Evolutionary conservation across 2,329 filamentous ascomycete species (phyloP), one percentile per base, ranked within the genome.

Genomic region (Aspergillus ochraceus): DNA sequence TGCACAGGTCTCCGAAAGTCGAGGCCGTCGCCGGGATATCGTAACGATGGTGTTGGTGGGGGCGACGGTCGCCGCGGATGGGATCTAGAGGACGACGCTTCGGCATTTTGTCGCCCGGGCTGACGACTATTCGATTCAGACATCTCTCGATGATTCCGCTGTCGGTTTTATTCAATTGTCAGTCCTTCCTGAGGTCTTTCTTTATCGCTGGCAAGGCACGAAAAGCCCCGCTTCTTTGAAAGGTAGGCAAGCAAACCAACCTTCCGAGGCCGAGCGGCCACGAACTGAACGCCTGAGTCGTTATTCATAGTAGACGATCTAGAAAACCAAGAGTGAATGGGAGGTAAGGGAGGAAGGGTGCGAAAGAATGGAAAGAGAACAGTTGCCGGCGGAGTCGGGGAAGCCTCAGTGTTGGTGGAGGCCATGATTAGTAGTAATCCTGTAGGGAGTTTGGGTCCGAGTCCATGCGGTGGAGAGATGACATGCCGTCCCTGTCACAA

Each of bases 1-100:
- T 78, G 76, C 17, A 77, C 71, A 1, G 85, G 85, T 60, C 83
- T 76, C 60, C 84, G 76, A 62, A 78, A 83, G 63, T 87, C 85
- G 49, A 80, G 74, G 4, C 84, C 84, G 73, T 86, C 82, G n/a
- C 84, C 81, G 14, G 76, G 70, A 63, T 73, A 82, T 62, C 78
- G 74, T 60, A 68, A 66, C 4, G 39, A 42, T 49, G 67, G 68
- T 68, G 24, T 24, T 24, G 74, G 72, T 63, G 74, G 62, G 66
- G 69, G 49, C 73, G 52, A 62, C 64, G 49, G 62, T 42, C 49
- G 55, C 36, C 54, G 60, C 49, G 54, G 56, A 54, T 47, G 32
- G 14, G n/a, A 22, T 19, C 60, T n/a, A 57, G 69, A 61, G 42
- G 70, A 58, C 36, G 67, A 61, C 52, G 67, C 49, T 54, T 73